These are phyloP conservation scores for Fusarium clavum DNA, from an alignment of 2,329 filamentous ascomycete genomes.

Conservation along the genomic window DNA sequence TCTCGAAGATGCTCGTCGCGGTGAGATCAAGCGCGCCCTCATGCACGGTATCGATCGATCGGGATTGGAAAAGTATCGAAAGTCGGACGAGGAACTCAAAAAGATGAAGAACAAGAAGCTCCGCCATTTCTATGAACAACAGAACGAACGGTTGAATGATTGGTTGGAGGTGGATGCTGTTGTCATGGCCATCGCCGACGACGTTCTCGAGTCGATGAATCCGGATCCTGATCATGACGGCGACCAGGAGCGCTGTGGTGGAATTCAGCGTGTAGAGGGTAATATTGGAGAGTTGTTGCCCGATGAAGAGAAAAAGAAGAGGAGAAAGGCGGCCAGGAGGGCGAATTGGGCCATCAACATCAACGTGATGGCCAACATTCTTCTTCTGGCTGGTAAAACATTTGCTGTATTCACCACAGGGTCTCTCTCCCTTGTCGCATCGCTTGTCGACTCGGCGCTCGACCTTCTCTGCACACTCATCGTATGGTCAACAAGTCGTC, in stretches of 20 bases:
- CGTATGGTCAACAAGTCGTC: constrained; percentile 79
- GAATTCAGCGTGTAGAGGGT: constrained; percentile 47
- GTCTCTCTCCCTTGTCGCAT: constrained; percentile 80
- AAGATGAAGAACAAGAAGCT: constrained; percentile 47
- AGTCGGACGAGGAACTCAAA: constrained; percentile 46
- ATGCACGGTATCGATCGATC: constrained; percentile 47
- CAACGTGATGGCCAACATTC: constrained; percentile 80
- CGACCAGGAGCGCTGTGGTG: constrained; percentile 48
- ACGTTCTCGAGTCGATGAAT: constrained; percentile 52
- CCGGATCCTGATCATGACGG: constrained; percentile 51
- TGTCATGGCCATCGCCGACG: constrained; percentile 50
- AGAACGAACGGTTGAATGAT: constrained; percentile 50
- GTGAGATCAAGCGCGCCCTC: constrained; percentile 48
- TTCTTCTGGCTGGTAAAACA: constrained; percentile 78
- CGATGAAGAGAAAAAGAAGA: constrained; percentile 47
- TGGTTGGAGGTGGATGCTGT: constrained; percentile 52
- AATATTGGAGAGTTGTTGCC: constrained; percentile 50
- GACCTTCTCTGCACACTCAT: constrained; percentile 84
- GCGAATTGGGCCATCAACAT: constrained; percentile 78
- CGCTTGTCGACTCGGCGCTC: constrained; percentile 79
- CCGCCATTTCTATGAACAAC: constrained; percentile 46
- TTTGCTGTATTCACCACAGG: constrained; percentile 82
- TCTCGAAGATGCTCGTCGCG: constrained; percentile 48
- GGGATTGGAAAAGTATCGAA: constrained; percentile 48
- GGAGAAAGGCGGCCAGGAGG: constrained; percentile 39